Base-by-base conservation (phyloP, 2,329 filamentous ascomycete species). In the Setomelanomma holmii region DNA sequence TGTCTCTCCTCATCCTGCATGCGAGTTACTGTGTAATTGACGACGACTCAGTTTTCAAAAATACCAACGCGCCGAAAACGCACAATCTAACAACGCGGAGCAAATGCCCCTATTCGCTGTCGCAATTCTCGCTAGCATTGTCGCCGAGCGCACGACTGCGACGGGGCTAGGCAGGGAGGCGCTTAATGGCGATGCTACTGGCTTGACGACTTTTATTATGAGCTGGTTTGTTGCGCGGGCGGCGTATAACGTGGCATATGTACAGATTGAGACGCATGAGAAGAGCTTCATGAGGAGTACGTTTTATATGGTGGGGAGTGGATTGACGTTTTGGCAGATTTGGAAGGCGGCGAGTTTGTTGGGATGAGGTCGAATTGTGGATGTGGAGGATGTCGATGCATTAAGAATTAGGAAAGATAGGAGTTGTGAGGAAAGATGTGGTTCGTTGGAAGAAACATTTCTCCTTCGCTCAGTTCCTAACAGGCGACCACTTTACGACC, bases 21-120 rank as follows among this genome's bases (percentile, higher is more conserved):
- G 3, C 10, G 5, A 3, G 14, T 4, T 30, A 30, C 27, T 30
- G 27, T 8, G 27, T 30, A 27, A 7, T 21, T 40, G n/a, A 40
- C 23, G 4, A 23, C 23, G 5, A 30, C 11, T 27, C 40, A 60
- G 60, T 5, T 67, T 64, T 45, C 46, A 59, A 34, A 66, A 64
- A 39, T 68, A 63, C 55, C 64, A 68, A 44, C 64, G 66, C 22
- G 64, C 66, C 10, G 64, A 69, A 36, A 63, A 57, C 42, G 63
- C 64, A 1, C 64, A 68, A 14, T 55, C 51, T 21, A 69, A 69
- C 48, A 66, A 60, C 23, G 16, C 58, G 3, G 66, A 69, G 47
- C 63, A 67, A 43, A 41, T 69, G 24, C 64, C 66, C 8, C 45
- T 69, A 2, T 69, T 68, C 34, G 64, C 61, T 2, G 44, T 50